Base-by-base conservation (phyloP, 176 grass and related monocot genomes). In the Paspalum notatum region DNA sequence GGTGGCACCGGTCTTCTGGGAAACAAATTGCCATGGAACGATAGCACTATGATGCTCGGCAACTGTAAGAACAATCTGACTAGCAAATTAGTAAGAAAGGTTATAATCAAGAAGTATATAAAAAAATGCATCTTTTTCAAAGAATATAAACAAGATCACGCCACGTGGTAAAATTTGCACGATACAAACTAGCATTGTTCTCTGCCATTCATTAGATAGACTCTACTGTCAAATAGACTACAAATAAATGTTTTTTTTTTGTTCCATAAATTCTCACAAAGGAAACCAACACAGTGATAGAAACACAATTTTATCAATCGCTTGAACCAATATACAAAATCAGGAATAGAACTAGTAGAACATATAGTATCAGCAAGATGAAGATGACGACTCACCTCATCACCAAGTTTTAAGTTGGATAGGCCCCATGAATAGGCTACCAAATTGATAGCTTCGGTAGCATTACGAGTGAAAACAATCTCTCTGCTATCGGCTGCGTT, bases 391-490 rank as follows among this genome's bases (percentile, higher is more conserved):
- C 76, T 50, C 41, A 91, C 95, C 84, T 95, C 92, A 69, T 98
- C 95, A 59, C 90, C 92, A 75, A 85, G 65, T 74, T 83, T 95
- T 75, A 98, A 71, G 79, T 95, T 98, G 55, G 86, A 98, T 48
- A 88, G 65, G 2, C 95, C 95, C 92, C 95, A 98, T 7, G 92
- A 92, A 77, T 98, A 91, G 74, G 95, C 92, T 61, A 98, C 92
- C 74, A 98, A 83, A 83, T 98, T 98, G 59, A 98, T 95, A 80
- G 95, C 90, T 95, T 98, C 95, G 42, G 95, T 93, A 80, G 92
- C 95, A 91, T 98, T 95, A 62, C 88, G 83, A 50, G 95, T 98
- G 86, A 98, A 98, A 79, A 98, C 41, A 69, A 98, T 98, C 82
- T 98, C 95, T 88, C 60, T 89, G 66, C 90, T 88, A 75, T 90